Percentiles rank a stretch among this genome's conserved stretches.
phyloP scores from a whole-genome alignment of 495 filamentous ascomycete species.

The Aspergillus affinis region DNA sequence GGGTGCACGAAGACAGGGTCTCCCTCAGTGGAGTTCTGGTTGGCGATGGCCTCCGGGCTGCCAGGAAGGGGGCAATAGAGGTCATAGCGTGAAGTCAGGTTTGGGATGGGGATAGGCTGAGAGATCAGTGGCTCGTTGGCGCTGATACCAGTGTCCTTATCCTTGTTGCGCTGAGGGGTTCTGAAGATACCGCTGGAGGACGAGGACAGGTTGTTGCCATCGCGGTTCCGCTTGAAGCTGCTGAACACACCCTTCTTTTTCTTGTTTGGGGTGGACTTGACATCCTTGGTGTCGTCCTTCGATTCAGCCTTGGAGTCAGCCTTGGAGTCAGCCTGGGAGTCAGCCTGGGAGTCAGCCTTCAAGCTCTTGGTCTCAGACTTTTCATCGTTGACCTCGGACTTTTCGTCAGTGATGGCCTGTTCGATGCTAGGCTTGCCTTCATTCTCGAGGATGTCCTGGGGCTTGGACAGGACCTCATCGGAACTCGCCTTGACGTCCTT shows the following conservation, averaged over 20 bases:
- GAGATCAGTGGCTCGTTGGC: background rate
- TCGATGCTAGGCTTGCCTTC: background rate
- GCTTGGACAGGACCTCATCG: background rate
- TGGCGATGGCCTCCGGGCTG: too few relatives aligned
- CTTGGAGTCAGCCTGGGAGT: too few relatives aligned
- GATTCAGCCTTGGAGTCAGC: too few relatives aligned
- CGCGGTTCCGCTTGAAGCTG: background rate
- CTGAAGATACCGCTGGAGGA: background rate
- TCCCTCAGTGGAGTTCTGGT: background rate
- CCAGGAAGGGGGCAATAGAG: too few relatives aligned
- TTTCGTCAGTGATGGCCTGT: background rate
- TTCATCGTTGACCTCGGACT: too few relatives aligned
- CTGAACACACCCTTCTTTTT: background rate
- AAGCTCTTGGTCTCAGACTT: too few relatives aligned
- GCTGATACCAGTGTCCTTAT: background rate
- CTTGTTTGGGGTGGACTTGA: background rate
- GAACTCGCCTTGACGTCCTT: background rate
- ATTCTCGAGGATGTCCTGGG: background rate
- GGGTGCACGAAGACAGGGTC: conserved; percentile 27
- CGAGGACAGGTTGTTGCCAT: background rate
- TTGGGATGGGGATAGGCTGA: background rate
- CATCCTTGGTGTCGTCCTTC: background rate
- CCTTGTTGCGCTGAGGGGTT: background rate
- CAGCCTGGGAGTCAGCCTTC: too few relatives aligned
- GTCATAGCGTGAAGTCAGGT: background rate